Conservation (phyloP, 148 eudicot species). For the Cornus suecica region DNA sequence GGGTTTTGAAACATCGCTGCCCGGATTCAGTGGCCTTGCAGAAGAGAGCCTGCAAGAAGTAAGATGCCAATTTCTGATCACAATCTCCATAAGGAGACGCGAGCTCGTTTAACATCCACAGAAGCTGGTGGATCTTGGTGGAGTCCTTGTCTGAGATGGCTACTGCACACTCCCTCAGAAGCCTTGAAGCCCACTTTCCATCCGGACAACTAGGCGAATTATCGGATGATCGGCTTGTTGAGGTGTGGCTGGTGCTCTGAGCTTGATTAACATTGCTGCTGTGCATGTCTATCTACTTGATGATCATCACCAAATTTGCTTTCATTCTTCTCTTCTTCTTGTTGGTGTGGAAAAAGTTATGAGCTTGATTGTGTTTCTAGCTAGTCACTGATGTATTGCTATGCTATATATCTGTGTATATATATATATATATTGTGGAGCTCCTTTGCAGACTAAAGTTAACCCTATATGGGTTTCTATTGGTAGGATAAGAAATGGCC, state of each 20-base stretch:
- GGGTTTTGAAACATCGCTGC: constrained; percentile 37
- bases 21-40: constrained; percentile 47
- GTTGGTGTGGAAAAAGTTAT: neutral
- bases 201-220: constrained; percentile 12
- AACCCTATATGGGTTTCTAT: neutral
- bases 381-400: too few relatives aligned
- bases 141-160: constrained; percentile 47
- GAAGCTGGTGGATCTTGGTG: constrained; percentile 39
- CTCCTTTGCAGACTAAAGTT: constrained; percentile 17
- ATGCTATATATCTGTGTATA: too few relatives aligned
- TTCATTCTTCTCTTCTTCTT: neutral
- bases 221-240: constrained; percentile 28
- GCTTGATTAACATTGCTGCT: constrained; percentile 11
- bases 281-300: constrained; percentile 12
- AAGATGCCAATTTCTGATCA: constrained; percentile 47
- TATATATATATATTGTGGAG: neutral
- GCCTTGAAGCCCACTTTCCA: constrained; percentile 40
- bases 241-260: constrained; percentile 23
- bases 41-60: constrained; percentile 56
- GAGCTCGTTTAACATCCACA: constrained; percentile 55
- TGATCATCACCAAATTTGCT: constrained; percentile 18
- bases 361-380: neutral
- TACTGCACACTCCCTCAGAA: constrained; percentile 36
- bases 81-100: constrained; percentile 54
- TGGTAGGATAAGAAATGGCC: constrained; percentile 10